Evolutionary conservation across 2,329 filamentous ascomycete genomes (phyloP).

Genomic region (Aspergillus sclerotialis): DNA sequence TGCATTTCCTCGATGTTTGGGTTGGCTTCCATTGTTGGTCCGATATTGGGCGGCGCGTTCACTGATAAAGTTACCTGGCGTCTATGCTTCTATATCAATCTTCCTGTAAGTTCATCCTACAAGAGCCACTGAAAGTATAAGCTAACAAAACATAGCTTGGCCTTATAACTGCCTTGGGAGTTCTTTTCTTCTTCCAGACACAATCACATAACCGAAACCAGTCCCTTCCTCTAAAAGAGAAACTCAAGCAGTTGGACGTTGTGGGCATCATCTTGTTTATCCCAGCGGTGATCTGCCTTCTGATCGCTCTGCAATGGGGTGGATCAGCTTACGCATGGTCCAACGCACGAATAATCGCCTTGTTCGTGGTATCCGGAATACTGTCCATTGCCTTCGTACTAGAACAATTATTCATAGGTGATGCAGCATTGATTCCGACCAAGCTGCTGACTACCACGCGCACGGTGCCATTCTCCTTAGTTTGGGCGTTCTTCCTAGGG

Average conservation of each 20-base stretch:
- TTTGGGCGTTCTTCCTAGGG: constrained; percentile 28
- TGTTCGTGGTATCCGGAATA: constrained; percentile 10
- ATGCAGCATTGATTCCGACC: constrained; percentile 3
- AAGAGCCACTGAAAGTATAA: too few relatives aligned
- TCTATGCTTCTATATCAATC: constrained; percentile 37
- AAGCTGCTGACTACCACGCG: constrained; percentile 1
- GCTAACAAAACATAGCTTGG: too few relatives aligned
- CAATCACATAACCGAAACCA: not conserved
- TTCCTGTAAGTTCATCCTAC: too few relatives aligned
- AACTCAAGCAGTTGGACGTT: constrained; percentile 14
- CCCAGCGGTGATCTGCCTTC: constrained; percentile 14
- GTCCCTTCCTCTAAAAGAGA: not conserved
- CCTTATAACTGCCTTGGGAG: constrained; percentile 9
- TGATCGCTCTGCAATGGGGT: constrained; percentile 20
- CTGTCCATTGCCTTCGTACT: constrained; percentile 1
- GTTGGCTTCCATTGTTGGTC: constrained; percentile 1
- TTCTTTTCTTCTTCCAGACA: constrained; percentile 2
- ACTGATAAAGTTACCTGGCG: constrained; percentile 21
- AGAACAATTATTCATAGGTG: constrained; percentile 2
- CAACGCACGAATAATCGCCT: constrained; percentile 16
- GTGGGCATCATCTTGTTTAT: constrained; percentile 16
- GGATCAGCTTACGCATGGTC: constrained; percentile 15
- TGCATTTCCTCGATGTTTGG: not conserved
- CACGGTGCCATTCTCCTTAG: not conserved
- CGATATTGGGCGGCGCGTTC: constrained; percentile 3